These are phyloP conservation scores for Stromatinia cepivora DNA, from an alignment of 2,329 filamentous ascomycete species.

Conservation along the genomic window DNA sequence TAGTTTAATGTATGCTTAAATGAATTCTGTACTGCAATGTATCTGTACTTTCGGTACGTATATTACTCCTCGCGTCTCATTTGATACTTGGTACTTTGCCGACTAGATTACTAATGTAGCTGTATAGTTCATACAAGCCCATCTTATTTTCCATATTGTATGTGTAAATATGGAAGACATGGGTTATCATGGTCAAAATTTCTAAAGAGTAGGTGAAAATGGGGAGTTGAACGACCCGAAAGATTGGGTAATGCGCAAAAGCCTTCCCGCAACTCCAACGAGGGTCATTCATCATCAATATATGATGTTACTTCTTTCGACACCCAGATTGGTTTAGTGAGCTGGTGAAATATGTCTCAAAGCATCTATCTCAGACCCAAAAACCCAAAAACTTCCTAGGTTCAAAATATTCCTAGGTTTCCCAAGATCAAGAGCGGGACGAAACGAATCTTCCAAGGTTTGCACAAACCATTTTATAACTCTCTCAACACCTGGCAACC, in stretches of 20 bases:
- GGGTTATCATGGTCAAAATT: not conserved
- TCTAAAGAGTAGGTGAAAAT: not conserved
- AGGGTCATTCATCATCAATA: slow-evolving; percentile 23
- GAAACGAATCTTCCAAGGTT: slow-evolving; percentile 19
- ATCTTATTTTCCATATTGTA: not conserved
- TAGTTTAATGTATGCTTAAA: not conserved
- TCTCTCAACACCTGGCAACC: not conserved
- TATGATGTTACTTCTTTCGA: slow-evolving; percentile 17
- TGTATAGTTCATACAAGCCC: not conserved
- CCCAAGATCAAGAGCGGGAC: slow-evolving; percentile 22
- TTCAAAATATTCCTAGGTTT: slow-evolving; percentile 9
- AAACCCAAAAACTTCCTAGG: slow-evolving; percentile 13
- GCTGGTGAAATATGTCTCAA: slow-evolving; percentile 17
- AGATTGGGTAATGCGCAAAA: slow-evolving; percentile 24
- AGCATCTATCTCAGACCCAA: slow-evolving; percentile 17
- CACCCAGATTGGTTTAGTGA: slow-evolving; percentile 1
- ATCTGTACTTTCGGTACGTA: not conserved
- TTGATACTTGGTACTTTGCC: not conserved
- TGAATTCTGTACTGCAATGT: not conserved
- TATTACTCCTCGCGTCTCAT: slow-evolving; percentile 9
- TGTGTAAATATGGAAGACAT: not conserved
- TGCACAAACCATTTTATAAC: slow-evolving; percentile 16
- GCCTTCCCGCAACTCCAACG: slow-evolving; percentile 25
- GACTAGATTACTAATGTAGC: not conserved
- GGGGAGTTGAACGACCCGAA: slow-evolving; percentile 21